These are phyloP conservation scores for Daldinia eschscholtzii DNA, from an alignment of 2,329 filamentous ascomycete species.

Conservation along the genomic window DNA sequence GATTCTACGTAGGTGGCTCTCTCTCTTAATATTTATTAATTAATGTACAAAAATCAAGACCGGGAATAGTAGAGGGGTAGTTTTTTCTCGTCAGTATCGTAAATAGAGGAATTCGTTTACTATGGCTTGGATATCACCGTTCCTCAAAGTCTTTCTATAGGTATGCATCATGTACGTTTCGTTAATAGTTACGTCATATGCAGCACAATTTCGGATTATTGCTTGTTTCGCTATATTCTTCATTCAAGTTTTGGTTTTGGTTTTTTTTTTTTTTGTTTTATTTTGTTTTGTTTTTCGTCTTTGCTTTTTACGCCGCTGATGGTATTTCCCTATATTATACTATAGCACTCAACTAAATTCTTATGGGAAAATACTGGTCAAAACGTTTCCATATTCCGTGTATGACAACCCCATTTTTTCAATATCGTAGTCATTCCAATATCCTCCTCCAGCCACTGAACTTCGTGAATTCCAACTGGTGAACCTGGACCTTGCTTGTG, in stretches of 20 bases:
- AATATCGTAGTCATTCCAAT: constrained; percentile 63
- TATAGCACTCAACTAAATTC: not conserved
- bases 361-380: constrained; percentile 45
- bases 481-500: constrained; percentile 55
- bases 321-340: not conserved
- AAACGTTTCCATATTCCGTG: constrained; percentile 43
- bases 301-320: not conserved
- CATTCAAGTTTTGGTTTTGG: not conserved
- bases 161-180: not conserved
- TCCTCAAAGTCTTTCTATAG: not conserved
- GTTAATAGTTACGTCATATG: constrained; percentile 11
- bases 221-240: not conserved
- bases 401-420: constrained; percentile 60
- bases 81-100: not conserved
- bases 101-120: not conserved
- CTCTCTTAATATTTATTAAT: not conserved
- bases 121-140: not conserved
- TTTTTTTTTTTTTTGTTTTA: not conserved
- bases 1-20: not conserved
- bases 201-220: not conserved
- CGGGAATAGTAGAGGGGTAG: constrained; percentile 8
- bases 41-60: not conserved
- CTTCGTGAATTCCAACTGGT: constrained; percentile 51
- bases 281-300: too few relatives aligned
- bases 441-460: constrained; percentile 56